A percentile compares a stretch with the other conserved stretches of the same genome.
These are phyloP conservation scores for Phytophthora vignae DNA, from an alignment of 352 stramenopile genomes.

Conservation along the genomic window DNA sequence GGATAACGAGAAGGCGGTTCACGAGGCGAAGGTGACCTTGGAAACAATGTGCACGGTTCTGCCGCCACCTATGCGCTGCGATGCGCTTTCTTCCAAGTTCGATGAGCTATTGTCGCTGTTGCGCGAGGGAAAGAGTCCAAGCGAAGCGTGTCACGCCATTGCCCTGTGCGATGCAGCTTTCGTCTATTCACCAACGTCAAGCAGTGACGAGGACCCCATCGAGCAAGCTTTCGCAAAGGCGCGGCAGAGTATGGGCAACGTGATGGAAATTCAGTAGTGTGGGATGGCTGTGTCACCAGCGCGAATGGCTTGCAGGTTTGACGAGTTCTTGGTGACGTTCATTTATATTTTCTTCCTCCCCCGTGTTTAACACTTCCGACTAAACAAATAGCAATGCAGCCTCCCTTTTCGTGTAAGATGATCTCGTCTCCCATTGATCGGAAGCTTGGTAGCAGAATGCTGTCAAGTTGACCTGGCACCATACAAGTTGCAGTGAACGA, in stretches of 20 bases:
- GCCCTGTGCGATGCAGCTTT: slow-evolving; percentile 61
- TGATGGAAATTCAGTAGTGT: slow-evolving; percentile 59
- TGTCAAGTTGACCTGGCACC: no score
- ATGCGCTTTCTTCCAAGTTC: slow-evolving; percentile 80
- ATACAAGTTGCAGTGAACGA: no score
- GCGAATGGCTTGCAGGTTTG: no score
- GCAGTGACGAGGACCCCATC: slow-evolving; percentile 30
- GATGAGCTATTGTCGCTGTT: slow-evolving; percentile 70
- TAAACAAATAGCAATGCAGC: no score
- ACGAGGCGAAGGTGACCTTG: slow-evolving; percentile 70
- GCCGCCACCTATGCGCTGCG: slow-evolving; percentile 62
- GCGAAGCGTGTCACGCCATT: slow-evolving; percentile 64
- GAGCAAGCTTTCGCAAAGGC: slow-evolving; percentile 39
- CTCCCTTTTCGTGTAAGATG: no score
- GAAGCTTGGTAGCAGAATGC: no score
- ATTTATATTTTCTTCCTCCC: no score
- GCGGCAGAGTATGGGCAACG: slow-evolving; percentile 39
- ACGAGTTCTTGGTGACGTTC: no score
- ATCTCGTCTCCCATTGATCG: no score
- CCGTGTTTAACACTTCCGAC: no score
- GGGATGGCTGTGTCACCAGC: no score
- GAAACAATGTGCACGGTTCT: slow-evolving; percentile 83
- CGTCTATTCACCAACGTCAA: slow-evolving; percentile 29
- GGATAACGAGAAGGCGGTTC: slow-evolving; percentile 58
- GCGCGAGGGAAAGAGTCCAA: slow-evolving; percentile 64